Evolutionary conservation across 2,329 filamentous ascomycete species (phyloP), one percentile per base, ranked within the genome.

Genomic region (Hymenoscyphus albidus): DNA sequence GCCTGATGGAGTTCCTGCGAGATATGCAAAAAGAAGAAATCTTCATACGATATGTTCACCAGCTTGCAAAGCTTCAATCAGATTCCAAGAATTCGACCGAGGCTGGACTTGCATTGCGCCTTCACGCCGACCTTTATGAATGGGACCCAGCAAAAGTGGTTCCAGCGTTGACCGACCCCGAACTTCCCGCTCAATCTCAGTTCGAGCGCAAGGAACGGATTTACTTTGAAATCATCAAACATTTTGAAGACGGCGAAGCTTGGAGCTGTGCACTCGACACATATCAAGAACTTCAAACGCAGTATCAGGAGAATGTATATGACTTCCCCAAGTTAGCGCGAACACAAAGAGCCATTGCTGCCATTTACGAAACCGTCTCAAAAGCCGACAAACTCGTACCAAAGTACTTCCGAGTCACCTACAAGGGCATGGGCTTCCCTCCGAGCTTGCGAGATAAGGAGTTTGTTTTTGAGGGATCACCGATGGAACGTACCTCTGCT

Each of bases 1-100:
- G 92, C 63, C 81, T 98, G 32, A 97, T 98, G 93, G 92, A 97
- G 71, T 98, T 97, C 78, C 83, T 98, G 71, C 90, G 93, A 69
- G 93, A 97, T 74, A 96, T 97, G 89, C 91, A 96, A 70, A 96
- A 96, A 74, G 93, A 97, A 75, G 93, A 97, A 73, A 97, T 97
- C 64, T 98, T 97, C 76, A 90, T 97, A 69, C 89, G 93, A 69
- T 97, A 98, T 73, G 93, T 98, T 14, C 94, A 98, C 74, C 93
- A 97, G 76, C 83, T 98, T 22, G 91, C 93, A 2, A 81, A 87
- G 48, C 81, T 95, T 13, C 94, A 98, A 76, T 83, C 85, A 9
- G 85, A 88, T 51, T 85, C 90, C 3, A 83, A 89, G 64, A 95
- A 97, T 72, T 86, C 88, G 68, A 91, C 92, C 0, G 93, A 97